A percentile compares a stretch with the other conserved stretches of the same genome.
phyloP scores from a whole-genome alignment of 1,284 basidiomycete genomes.

The Papiliotrema laurentii region DNA sequence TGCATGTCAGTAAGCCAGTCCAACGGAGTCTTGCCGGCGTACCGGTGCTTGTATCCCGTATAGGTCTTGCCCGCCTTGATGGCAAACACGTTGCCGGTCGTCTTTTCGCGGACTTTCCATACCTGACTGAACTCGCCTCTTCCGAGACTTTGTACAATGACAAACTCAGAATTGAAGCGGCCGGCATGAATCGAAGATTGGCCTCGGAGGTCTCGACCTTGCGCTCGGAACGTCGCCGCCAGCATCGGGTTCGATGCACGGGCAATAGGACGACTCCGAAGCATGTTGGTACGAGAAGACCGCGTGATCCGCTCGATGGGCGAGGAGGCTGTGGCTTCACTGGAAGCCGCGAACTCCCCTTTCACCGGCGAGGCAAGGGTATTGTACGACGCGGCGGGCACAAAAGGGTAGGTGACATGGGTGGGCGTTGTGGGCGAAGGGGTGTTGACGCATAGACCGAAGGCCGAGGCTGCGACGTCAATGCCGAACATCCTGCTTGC shows the following conservation, averaged over 20 bases:
- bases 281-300: slow-evolving; percentile 7
- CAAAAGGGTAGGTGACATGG: slow-evolving; percentile 31
- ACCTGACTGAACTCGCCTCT: slow-evolving; percentile 91
- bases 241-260: slow-evolving; percentile 46
- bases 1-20: slow-evolving; percentile 39
- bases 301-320: background rate
- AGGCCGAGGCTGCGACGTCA: slow-evolving; percentile 8
- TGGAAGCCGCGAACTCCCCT: background rate
- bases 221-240: slow-evolving; percentile 27
- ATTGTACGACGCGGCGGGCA: slow-evolving; percentile 13
- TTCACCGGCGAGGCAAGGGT: slow-evolving; percentile 11
- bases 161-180: slow-evolving; percentile 53
- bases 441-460: slow-evolving; percentile 27
- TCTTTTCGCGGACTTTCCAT: slow-evolving; percentile 75
- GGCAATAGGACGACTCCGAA: slow-evolving; percentile 26
- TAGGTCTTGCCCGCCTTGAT: slow-evolving; percentile 93
- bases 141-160: slow-evolving; percentile 74
- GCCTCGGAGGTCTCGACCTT: background rate
- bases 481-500: background rate
- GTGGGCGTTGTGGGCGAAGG: slow-evolving; percentile 25
- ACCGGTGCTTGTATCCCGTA: slow-evolving; percentile 83
- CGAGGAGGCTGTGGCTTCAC: background rate
- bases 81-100: slow-evolving; percentile 64
- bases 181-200: slow-evolving; percentile 2
- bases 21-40: slow-evolving; percentile 28